A percentile compares a stretch with the other conserved stretches of the same genome.
These are phyloP conservation scores for Geotrichum bryndzae DNA, from an alignment of 1,139 yeast species.

Conservation along the genomic window DNA sequence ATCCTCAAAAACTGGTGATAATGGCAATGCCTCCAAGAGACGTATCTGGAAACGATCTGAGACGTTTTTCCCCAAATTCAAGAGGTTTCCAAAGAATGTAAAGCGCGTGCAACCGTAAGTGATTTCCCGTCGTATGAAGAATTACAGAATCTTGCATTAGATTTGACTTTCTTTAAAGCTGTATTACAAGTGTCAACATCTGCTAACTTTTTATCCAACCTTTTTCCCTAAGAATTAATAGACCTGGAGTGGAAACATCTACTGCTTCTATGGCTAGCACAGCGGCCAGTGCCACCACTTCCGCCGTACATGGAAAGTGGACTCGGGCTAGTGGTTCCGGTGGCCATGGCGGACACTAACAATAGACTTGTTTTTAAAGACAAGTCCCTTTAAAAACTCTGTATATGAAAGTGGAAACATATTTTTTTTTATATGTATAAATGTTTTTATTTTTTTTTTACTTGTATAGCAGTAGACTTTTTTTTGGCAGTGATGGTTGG, in stretches of 20 bases:
- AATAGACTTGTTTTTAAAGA: too few species aligned
- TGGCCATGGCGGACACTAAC: not conserved
- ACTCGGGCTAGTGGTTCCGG: not conserved
- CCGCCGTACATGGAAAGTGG: constrained; percentile 1
- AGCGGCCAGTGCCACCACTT: not conserved
- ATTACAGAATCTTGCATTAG: not conserved
- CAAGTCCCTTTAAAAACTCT: too few species aligned
- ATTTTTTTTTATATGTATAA: too few species aligned
- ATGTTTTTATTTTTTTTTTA: too few species aligned
- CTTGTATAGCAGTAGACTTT: too few species aligned
- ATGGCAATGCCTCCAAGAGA: not conserved
- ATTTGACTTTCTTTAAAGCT: not conserved
- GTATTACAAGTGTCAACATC: not conserved
- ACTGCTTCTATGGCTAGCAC: not conserved
- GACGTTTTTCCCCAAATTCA: constrained; percentile 15
- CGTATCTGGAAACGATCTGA: constrained; percentile 9
- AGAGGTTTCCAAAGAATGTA: constrained; percentile 6
- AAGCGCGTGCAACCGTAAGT: not conserved
- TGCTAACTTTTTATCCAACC: not conserved
- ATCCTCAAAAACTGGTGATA: not conserved
- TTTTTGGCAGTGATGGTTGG: too few species aligned
- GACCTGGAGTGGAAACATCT: not conserved
- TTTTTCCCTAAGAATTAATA: not conserved
- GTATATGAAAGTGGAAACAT: too few species aligned
- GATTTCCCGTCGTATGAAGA: not conserved